Base-by-base conservation (phyloP, 2,329 filamentous ascomycete genomes). In the Neonectria punicea region DNA sequence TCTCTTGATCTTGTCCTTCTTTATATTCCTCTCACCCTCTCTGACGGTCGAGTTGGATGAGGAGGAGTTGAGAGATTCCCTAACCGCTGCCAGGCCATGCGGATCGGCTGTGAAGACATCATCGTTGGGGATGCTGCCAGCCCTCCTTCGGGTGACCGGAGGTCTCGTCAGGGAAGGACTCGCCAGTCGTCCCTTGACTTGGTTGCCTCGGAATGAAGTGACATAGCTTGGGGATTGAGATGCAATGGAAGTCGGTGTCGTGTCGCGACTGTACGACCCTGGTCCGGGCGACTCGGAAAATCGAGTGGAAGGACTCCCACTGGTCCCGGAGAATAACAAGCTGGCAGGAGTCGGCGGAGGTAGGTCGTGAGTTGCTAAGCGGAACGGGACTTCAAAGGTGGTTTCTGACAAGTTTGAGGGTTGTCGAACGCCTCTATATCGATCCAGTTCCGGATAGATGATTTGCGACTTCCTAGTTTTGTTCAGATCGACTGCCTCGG, bases 211-310 rank as follows among this genome's bases (percentile, higher is more conserved):
- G 66, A 76, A 82, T 58, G 79, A 87, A 66, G 74, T 84, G 76
- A 88, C 79, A 5, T 90, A 77, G 3, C 87, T 86, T 4, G 92
- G 90, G 16, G 91, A 94, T 71, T 91, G 90, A 1, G 92, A 94
- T 8, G 90, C 91, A 67, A 92, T 89, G 10, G 92, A 94, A 5
- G 91, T 93, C 7, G 92, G 92, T 3, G 92, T 94, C 1, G 92
- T 93, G 64, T 92, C 91, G 67, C 92, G 86, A 74, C 92, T 94
- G 78, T 93, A 94, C 5, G 88, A 81, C 2, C 90, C 88, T 11
- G 90, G 88, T 1, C 87, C 87, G 1, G 89, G 89, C 1, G 92
- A 94, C 61, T 89, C 92, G 2, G 91, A 93, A 73, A 92, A 93
- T 66, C 90, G 84, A 2, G 92, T 93, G 4, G 92, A 94, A 41